Percentiles rank a stretch among this genome's conserved stretches.
These are phyloP conservation scores for Kazachstania psychrophila DNA, from an alignment of 805 yeast genomes.

Conservation along the genomic window DNA sequence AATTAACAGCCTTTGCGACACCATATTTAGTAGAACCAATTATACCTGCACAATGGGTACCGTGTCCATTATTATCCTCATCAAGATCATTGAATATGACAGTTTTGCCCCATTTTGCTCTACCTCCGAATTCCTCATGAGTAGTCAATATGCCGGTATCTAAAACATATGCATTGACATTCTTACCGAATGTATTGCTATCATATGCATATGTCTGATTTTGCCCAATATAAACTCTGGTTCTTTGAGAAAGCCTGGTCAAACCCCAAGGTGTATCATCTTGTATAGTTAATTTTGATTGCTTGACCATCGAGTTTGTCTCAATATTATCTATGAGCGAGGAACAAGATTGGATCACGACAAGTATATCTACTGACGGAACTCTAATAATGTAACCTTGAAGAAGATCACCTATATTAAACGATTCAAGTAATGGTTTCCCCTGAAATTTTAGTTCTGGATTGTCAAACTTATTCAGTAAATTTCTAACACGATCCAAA, in stretches of 20 bases:
- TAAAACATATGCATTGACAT: conserved; percentile 66
- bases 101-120: conserved; percentile 53
- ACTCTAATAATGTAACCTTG: neutral
- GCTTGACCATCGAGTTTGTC: conserved; percentile 2
- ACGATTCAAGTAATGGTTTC: neutral
- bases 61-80: conserved; percentile 86
- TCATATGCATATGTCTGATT: conserved; percentile 65
- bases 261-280: conserved; percentile 91
- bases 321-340: conserved; percentile 5
- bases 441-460: too few species aligned
- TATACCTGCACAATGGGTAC: conserved; percentile 94
- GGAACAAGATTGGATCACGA: neutral
- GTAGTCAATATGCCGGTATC: conserved; percentile 67
- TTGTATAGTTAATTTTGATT: conserved; percentile 32
- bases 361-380: neutral
- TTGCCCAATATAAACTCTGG: conserved; percentile 53
- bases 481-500: neutral
- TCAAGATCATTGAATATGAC: conserved; percentile 47
- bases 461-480: too few species aligned
- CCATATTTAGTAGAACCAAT: conserved; percentile 72
- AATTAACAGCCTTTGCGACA: conserved; percentile 66
- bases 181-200: conserved; percentile 54
- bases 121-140: conserved; percentile 54
- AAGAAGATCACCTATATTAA: neutral
- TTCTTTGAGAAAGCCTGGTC: conserved; percentile 77